Evolutionary conservation across 805 yeast genomes (phyloP).

Genomic region (Metschnikowia aberdeeniae): DNA sequence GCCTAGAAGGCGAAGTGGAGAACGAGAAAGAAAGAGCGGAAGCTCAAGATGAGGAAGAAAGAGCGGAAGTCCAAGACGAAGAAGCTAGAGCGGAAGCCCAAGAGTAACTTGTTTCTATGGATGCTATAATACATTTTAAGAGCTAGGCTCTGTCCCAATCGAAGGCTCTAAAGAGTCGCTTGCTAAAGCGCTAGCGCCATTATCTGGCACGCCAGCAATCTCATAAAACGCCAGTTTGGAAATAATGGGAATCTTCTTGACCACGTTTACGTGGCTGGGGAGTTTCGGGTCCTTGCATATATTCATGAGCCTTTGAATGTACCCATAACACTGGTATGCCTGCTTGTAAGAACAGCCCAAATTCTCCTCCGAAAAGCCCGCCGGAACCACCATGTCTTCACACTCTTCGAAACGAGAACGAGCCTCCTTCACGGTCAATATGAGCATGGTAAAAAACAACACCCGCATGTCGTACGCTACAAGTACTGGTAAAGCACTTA

Average conservation of each 20-base stretch:
- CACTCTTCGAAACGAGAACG: slow-evolving; percentile 12
- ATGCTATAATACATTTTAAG: not conserved
- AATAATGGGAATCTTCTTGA: slow-evolving; percentile 11
- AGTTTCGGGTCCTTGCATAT: slow-evolving; percentile 18
- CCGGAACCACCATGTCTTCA: slow-evolving; percentile 10
- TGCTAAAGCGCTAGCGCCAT: not conserved
- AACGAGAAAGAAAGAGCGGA: too few species aligned
- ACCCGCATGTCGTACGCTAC: slow-evolving; percentile 32
- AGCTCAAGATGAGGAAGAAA: too few species aligned
- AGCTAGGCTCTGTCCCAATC: not conserved
- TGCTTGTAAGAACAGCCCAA: slow-evolving; percentile 7
- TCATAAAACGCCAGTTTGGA: slow-evolving; percentile 9
- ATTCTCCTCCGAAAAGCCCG: slow-evolving; percentile 7
- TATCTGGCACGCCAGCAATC: slow-evolving; percentile 3
- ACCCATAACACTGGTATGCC: slow-evolving; percentile 15
- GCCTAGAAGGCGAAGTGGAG: too few species aligned
- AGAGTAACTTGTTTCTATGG: not conserved
- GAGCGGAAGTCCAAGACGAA: too few species aligned
- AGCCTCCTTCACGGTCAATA: slow-evolving; percentile 17
- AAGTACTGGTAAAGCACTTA: slow-evolving; percentile 36
- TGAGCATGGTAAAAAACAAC: slow-evolving; percentile 25
- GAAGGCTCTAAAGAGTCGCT: not conserved
- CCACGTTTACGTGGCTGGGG: slow-evolving; percentile 16
- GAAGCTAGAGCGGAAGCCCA: not conserved
- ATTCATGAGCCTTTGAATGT: slow-evolving; percentile 13